These are phyloP conservation scores for Trametes hirsuta DNA, from an alignment of 1,284 basidiomycete genomes.

Conservation along the genomic window DNA sequence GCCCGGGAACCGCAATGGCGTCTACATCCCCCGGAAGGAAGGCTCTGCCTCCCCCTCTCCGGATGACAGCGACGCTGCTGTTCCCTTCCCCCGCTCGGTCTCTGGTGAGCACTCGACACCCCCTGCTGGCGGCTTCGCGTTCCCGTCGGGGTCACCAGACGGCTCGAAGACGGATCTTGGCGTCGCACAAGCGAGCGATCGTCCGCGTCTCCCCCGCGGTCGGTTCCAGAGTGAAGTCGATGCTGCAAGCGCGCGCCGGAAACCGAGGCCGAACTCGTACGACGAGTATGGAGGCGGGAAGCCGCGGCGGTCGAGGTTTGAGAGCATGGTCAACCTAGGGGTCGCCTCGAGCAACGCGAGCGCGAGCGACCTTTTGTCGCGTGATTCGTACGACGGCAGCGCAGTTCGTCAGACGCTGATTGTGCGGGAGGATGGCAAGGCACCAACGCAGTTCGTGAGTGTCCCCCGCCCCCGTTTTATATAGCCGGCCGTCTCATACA, in stretches of 20 bases:
- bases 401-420: constrained; percentile 77
- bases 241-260: constrained; percentile 50
- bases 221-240: constrained; percentile 76
- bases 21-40: constrained; percentile 48
- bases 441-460: constrained; percentile 84
- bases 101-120: constrained; percentile 53
- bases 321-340: constrained; percentile 69
- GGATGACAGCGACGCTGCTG: constrained; percentile 40
- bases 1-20: constrained; percentile 46
- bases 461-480: background rate
- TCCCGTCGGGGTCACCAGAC: constrained; percentile 30
- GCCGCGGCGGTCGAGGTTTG: constrained; percentile 59
- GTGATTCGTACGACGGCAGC: constrained; percentile 65
- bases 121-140: constrained; percentile 38
- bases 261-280: constrained; percentile 65
- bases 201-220: constrained; percentile 55
- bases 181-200: constrained; percentile 35
- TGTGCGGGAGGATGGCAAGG: constrained; percentile 81
- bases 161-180: constrained; percentile 25
- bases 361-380: constrained; percentile 64
- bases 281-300: constrained; percentile 60
- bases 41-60: constrained; percentile 22
- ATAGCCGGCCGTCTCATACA: constrained; percentile 8
- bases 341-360: constrained; percentile 54
- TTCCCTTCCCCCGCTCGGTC: constrained; percentile 66